These are phyloP conservation scores for Caloboletus inedulis DNA, from an alignment of 1,284 basidiomycete species.

Conservation along the genomic window DNA sequence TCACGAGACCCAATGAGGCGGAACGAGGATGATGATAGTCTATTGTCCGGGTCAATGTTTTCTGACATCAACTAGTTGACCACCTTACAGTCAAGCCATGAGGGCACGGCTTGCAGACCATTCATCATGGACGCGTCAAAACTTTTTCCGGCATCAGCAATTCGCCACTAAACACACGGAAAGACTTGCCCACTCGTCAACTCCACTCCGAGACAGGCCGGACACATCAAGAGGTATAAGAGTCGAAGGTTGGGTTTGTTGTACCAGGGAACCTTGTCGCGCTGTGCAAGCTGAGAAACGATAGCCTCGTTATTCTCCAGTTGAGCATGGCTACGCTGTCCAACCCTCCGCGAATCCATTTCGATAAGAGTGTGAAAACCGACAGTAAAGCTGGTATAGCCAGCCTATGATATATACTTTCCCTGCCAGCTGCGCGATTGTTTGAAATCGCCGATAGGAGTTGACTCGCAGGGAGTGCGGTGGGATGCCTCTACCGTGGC, in stretches of 20 bases:
- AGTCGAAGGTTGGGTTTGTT: conserved; percentile 40
- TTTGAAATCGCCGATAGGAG: background rate
- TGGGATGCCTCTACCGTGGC: background rate
- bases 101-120: conserved; percentile 20
- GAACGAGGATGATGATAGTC: conserved; percentile 23
- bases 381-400: background rate
- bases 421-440: background rate
- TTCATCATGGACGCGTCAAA: conserved; percentile 20
- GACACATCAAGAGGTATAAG: conserved; percentile 47
- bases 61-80: background rate
- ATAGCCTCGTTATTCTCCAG: conserved; percentile 32
- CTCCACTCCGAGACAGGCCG: conserved; percentile 59
- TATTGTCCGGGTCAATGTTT: conserved; percentile 1
- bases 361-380: background rate
- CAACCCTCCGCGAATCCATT: conserved; percentile 3
- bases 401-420: background rate
- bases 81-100: conserved; percentile 21
- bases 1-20: conserved; percentile 16
- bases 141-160: conserved; percentile 6
- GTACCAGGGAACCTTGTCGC: conserved; percentile 56
- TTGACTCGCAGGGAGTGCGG: background rate
- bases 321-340: background rate
- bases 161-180: conserved; percentile 22
- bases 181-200: conserved; percentile 54
- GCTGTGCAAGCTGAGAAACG: conserved; percentile 43